phyloP scores from a whole-genome alignment of 345 rosid species.

The Pistacia integerrima region DNA sequence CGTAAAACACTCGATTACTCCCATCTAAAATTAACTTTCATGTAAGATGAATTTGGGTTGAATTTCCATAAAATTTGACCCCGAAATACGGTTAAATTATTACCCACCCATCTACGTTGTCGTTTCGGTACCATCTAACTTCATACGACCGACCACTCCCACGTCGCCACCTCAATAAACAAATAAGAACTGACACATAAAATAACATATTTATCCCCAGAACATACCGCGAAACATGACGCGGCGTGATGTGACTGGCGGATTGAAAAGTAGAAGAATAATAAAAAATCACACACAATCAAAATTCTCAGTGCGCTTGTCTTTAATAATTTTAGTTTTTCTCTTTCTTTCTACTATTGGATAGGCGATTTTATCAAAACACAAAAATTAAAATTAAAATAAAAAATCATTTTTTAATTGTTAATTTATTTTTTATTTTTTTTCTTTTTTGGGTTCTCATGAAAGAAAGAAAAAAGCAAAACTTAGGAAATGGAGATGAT shows the following conservation, averaged over 20 bases:
- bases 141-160: constrained; percentile 16
- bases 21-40: constrained; percentile 28
- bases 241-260: constrained; percentile 28
- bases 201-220: constrained; percentile 17
- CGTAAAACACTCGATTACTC: not conserved
- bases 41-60: constrained; percentile 62
- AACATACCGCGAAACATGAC: not conserved
- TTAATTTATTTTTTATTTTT: not conserved
- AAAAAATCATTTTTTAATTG: not conserved
- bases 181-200: rapidly evolving
- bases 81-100: constrained; percentile 27
- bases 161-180: constrained; percentile 25
- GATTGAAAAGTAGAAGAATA: constrained; percentile 28
- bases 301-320: constrained; percentile 37
- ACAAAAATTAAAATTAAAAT: constrained; percentile 7
- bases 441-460: not conserved
- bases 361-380: constrained; percentile 47
- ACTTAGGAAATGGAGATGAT: constrained; percentile 14
- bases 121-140: constrained; percentile 1
- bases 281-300: constrained; percentile 17
- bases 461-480: constrained; percentile 20
- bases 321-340: constrained; percentile 21
- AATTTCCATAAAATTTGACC: constrained; percentile 67
- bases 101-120: constrained; percentile 21
- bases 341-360: constrained; percentile 34